These are phyloP conservation scores for Croton laevigatus DNA, from an alignment of 441 rosid genomes.

Conservation along the genomic window DNA sequence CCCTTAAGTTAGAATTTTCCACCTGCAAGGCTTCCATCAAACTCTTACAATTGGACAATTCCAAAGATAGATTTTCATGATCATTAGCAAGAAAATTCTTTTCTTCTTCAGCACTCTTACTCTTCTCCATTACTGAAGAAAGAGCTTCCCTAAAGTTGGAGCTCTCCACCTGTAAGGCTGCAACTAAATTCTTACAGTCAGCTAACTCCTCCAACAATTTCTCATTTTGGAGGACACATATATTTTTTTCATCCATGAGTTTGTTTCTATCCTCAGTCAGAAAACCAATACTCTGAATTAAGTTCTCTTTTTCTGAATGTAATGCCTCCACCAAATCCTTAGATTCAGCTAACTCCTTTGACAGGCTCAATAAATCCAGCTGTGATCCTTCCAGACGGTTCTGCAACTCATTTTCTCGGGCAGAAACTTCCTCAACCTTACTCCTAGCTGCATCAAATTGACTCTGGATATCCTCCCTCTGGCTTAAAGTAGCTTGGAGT, in stretches of 20 bases:
- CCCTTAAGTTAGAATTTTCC: slow-evolving; percentile 33
- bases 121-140: slow-evolving; percentile 40
- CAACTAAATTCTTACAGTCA: slow-evolving; percentile 49
- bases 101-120: slow-evolving; percentile 57
- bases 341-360: slow-evolving; percentile 48
- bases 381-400: slow-evolving; percentile 53
- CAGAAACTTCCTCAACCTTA: slow-evolving; percentile 50
- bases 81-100: slow-evolving; percentile 46
- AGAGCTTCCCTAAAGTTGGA: slow-evolving; percentile 42
- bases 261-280: slow-evolving; percentile 48
- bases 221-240: slow-evolving; percentile 45
- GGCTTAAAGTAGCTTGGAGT: slow-evolving; percentile 44
- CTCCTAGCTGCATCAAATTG: slow-evolving; percentile 51
- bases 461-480: slow-evolving; percentile 51
- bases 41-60: slow-evolving; percentile 30
- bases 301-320: slow-evolving; percentile 52
- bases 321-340: slow-evolving; percentile 42
- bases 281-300: slow-evolving; percentile 44
- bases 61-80: slow-evolving; percentile 30
- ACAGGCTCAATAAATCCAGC: slow-evolving; percentile 36
- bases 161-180: slow-evolving; percentile 55
- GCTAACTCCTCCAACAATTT: slow-evolving; percentile 55
- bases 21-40: slow-evolving; percentile 30
- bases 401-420: slow-evolving; percentile 59
- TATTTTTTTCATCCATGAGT: slow-evolving; percentile 48